These are phyloP conservation scores for Chrysosphaeria jannelii DNA, from an alignment of 2,329 filamentous ascomycete genomes.

Conservation along the genomic window DNA sequence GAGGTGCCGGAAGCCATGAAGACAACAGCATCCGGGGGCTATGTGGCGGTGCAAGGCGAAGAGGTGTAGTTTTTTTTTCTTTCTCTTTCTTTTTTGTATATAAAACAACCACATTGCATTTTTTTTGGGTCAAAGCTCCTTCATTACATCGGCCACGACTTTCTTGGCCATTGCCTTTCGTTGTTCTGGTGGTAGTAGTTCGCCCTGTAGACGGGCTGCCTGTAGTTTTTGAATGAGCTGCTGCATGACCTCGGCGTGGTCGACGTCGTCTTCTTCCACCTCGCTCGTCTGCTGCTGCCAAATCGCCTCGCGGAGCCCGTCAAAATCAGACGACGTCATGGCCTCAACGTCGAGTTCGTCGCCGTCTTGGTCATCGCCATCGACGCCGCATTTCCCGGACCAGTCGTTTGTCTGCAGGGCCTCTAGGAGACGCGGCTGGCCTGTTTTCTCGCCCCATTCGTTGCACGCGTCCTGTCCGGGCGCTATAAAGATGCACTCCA, in stretches of 20 bases:
- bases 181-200: slow-evolving; percentile 27
- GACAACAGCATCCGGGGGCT: slow-evolving; percentile 18
- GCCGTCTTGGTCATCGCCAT: slow-evolving; percentile 5
- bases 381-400: slow-evolving; percentile 10
- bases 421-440: slow-evolving; percentile 23
- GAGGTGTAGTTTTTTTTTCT: slow-evolving; percentile 13
- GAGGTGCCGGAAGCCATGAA: slow-evolving; percentile 47
- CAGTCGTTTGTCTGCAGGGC: slow-evolving; percentile 37
- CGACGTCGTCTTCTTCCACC: slow-evolving; percentile 13
- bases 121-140: too few species aligned
- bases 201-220: slow-evolving; percentile 26
- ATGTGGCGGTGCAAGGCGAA: slow-evolving; percentile 30
- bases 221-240: slow-evolving; percentile 32
- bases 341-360: slow-evolving; percentile 13
- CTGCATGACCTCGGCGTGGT: slow-evolving; percentile 27
- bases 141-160: slow-evolving; percentile 34
- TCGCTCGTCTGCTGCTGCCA: slow-evolving; percentile 10
- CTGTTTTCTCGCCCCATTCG: slow-evolving; percentile 17
- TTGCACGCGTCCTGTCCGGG: slow-evolving; percentile 14
- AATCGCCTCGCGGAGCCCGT: slow-evolving; percentile 19
- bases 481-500: slow-evolving; percentile 28
- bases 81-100: too few species aligned
- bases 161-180: slow-evolving; percentile 27
- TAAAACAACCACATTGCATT: too few species aligned
- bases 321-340: slow-evolving; percentile 21